Percentiles rank a stretch among this genome's conserved stretches.
Conservation (phyloP, 345 rosid species). For the Schrenkiella parvula region DNA sequence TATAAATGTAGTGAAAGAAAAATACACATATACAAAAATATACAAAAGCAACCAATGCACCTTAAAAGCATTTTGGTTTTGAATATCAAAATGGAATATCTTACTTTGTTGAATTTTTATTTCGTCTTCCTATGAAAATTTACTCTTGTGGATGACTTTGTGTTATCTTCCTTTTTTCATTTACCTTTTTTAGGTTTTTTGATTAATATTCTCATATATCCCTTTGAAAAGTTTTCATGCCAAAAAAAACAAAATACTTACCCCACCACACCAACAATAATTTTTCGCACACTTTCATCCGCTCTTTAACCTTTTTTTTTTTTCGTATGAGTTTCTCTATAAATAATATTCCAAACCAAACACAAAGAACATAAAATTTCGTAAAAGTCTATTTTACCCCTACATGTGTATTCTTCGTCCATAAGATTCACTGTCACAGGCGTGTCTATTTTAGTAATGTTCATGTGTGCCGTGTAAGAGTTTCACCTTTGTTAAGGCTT, state of each 20-base stretch:
- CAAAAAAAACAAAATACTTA: constrained; percentile 2
- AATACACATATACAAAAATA: not conserved
- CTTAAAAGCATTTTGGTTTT: constrained; percentile 18
- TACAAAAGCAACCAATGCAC: not conserved
- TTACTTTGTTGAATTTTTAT: constrained; percentile 18
- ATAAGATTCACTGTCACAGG: not conserved
- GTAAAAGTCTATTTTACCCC: not conserved
- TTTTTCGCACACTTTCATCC: constrained; percentile 12
- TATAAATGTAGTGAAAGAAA: not conserved
- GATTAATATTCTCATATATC: constrained; percentile 11
- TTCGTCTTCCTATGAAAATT: constrained; percentile 8
- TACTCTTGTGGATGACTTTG: constrained; percentile 22
- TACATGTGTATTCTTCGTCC: not conserved
- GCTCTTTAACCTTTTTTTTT: constrained; percentile 4
- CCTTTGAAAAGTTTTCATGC: constrained; percentile 1
- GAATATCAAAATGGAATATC: constrained; percentile 28
- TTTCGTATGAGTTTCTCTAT: not conserved
- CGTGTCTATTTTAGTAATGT: not conserved
- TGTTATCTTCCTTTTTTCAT: not conserved
- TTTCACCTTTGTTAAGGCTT: not conserved
- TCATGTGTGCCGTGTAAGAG: not conserved
- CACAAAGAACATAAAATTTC: not conserved
- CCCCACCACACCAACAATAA: constrained; percentile 14
- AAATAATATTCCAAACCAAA: not conserved
- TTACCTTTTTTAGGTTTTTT: constrained; percentile 3